Evolutionary conservation across 2,329 filamentous ascomycete species (phyloP).

Genomic region (Pseudogymnoascus verrucosus): DNA sequence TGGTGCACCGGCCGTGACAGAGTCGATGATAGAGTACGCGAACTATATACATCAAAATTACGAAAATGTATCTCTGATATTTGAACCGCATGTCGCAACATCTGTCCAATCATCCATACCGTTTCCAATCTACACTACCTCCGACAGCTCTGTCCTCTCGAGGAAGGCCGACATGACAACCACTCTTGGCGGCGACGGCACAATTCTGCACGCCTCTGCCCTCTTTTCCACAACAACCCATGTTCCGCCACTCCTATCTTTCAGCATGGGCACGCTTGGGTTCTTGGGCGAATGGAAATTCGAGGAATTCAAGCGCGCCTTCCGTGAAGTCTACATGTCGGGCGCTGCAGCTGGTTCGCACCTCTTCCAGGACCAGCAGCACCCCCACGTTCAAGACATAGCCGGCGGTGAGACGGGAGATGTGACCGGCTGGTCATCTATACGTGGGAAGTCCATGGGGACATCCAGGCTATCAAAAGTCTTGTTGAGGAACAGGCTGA

Average conservation of each 20-base stretch:
- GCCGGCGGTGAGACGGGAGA: slow-evolving; percentile 19
- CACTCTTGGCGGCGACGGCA: slow-evolving; percentile 89
- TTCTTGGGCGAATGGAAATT: slow-evolving; percentile 98
- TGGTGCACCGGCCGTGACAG: slow-evolving; percentile 35
- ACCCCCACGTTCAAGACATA: slow-evolving; percentile 21
- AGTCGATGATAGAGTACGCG: slow-evolving; percentile 30
- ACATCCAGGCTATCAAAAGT: slow-evolving; percentile 66
- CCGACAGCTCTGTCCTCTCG: slow-evolving; percentile 44
- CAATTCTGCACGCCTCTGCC: slow-evolving; percentile 76
- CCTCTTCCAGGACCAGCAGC: slow-evolving; percentile 24
- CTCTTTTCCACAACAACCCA: slow-evolving; percentile 73
- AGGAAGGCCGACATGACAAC: slow-evolving; percentile 81
- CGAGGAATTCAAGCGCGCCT: slow-evolving; percentile 81
- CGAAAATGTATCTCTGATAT: slow-evolving; percentile 69
- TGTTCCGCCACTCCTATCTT: slow-evolving; percentile 86
- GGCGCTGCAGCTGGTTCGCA: slow-evolving; percentile 39
- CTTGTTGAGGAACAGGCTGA: slow-evolving; percentile 76
- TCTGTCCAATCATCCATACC: slow-evolving; percentile 62
- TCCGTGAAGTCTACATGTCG: slow-evolving; percentile 86
- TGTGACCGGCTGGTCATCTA: slow-evolving; percentile 58
- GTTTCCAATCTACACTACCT: slow-evolving; percentile 62
- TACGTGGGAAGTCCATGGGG: slow-evolving; percentile 77
- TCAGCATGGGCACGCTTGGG: slow-evolving; percentile 93
- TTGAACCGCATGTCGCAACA: slow-evolving; percentile 68
- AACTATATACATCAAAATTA: slow-evolving; percentile 63